Evolutionary conservation across 2,329 filamentous ascomycete species (phyloP), one percentile per base, ranked within the genome.

Genomic region (Ophiostoma himal-ulmi): DNA sequence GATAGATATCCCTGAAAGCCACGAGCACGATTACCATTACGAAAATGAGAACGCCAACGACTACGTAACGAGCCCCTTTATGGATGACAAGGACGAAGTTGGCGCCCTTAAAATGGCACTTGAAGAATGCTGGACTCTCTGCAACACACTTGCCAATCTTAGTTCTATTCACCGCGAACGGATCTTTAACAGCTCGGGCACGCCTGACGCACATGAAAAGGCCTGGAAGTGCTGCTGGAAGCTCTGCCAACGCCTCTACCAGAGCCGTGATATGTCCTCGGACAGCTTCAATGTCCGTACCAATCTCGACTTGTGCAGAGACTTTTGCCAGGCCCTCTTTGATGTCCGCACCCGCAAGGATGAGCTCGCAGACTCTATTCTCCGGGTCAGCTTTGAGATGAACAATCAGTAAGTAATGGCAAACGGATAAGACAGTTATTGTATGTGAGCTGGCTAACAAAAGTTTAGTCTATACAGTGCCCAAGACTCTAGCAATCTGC

Each of bases 211-310:
- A 37, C 91, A 96, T 77, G 92, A 96, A 77, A 90, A 91, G 75
- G 93, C 94, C 0, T 97, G 94, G 94, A 93, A 91, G 78, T 91
- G 91, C 73, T 98, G 94, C 80, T 98, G 94, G 94, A 91, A 90
- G 75, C 82, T 98, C 34, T 98, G 94, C 77, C 92, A 96, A 77
- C 90, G 91, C 71, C 85, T 98, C 3, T 97, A 97, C 77, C 88
- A 93, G 72, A 92, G 90, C 74, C 86, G 89, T 68, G 88, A 94
- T 70, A 89, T 93, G 73, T 85, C 89, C 69, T 83, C 88, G 41
- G 86, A 89, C 69, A 80, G 80, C n/a, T 86, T 86, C 41, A 88
- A 90, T 72, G 88, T 94, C 62, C 85, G 86, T 70, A 87, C 89
- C 26, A 96, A 92, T 1, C 81, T 97, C 52, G 93, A 97, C 77